Evolutionary conservation across 2,329 filamentous ascomycete species (phyloP).

Genomic region (Blumeria hordei): DNA sequence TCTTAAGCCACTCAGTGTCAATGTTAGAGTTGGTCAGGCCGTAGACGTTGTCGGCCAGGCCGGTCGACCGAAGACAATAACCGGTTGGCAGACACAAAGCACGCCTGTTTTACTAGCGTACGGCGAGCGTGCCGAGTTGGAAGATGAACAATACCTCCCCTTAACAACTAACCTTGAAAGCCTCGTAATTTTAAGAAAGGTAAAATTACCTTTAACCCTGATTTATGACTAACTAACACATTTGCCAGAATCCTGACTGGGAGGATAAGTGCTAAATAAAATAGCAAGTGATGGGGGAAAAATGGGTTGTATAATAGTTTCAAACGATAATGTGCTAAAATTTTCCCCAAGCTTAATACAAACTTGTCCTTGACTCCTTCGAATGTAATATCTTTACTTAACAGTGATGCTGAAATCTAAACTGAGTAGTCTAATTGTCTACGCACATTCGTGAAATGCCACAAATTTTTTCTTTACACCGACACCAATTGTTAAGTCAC

Average conservation of each 20-base stretch:
- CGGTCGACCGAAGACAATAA: conserved; percentile 94
- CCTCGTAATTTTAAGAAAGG: conserved; percentile 90
- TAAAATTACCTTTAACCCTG: conserved; percentile 20
- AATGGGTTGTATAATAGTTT: conserved; percentile 15
- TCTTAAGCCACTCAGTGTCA: conserved; percentile 78
- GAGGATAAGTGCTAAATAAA: conserved; percentile 20
- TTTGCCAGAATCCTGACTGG: conserved; percentile 28
- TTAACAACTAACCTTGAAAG: conserved; percentile 81
- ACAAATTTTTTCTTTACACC: no score
- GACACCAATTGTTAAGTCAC: no score
- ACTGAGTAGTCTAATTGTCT: no score
- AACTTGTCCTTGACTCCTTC: no score
- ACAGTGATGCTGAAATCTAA: no score
- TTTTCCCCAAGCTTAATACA: no score
- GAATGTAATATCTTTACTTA: no score
- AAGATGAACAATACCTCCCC: conserved; percentile 92
- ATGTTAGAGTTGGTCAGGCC: conserved; percentile 90
- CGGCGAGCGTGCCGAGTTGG: conserved; percentile 84
- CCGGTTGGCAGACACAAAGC: conserved; percentile 97
- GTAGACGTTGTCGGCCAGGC: conserved; percentile 96
- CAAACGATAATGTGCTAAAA: no score
- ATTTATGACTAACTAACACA: not conserved
- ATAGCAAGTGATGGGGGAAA: conserved; percentile 5
- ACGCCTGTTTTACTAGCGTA: conserved; percentile 91
- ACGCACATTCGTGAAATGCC: no score